Percentiles rank a stretch among this genome's conserved stretches.
Conservation (phyloP, 2,329 filamentous ascomycete genomes). For the Trichoderma atroviride region DNA sequence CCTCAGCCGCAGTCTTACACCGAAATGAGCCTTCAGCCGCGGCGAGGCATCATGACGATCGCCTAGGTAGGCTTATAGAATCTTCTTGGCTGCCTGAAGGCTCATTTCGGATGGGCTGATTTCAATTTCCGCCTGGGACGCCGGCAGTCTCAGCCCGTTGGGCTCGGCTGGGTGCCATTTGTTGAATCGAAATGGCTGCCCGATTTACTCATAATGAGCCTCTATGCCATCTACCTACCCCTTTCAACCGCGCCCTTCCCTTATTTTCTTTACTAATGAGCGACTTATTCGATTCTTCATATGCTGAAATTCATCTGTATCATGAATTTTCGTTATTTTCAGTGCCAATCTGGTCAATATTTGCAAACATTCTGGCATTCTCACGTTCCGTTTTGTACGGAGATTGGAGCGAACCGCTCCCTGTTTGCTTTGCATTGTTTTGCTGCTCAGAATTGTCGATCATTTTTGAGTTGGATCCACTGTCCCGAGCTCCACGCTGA, state of each 20-base stretch:
- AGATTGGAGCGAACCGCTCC: background rate
- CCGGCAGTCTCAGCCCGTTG: conserved; percentile 5
- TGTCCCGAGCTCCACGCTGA: conserved; percentile 16
- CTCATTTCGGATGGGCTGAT: background rate
- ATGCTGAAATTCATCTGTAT: background rate
- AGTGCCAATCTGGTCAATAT: background rate
- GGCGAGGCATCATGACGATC: background rate
- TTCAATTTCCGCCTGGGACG: background rate
- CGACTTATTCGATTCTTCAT: background rate
- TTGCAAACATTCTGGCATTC: background rate
- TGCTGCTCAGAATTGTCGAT: conserved; percentile 15
- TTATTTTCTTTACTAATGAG: background rate
- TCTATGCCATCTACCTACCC: background rate
- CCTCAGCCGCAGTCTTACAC: background rate
- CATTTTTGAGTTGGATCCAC: conserved; percentile 8
- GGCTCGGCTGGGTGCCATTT: background rate
- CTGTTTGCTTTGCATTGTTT: background rate
- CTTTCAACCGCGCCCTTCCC: background rate
- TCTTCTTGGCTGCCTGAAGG: background rate
- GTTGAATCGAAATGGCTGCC: conserved; percentile 7
- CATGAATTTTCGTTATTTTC: background rate
- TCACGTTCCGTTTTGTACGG: conserved; percentile 15
- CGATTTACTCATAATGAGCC: background rate
- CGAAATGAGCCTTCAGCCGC: background rate
- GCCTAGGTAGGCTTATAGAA: background rate